Evolutionary conservation across 116 monocot species (phyloP).

Genomic region (Zostera marina): DNA sequence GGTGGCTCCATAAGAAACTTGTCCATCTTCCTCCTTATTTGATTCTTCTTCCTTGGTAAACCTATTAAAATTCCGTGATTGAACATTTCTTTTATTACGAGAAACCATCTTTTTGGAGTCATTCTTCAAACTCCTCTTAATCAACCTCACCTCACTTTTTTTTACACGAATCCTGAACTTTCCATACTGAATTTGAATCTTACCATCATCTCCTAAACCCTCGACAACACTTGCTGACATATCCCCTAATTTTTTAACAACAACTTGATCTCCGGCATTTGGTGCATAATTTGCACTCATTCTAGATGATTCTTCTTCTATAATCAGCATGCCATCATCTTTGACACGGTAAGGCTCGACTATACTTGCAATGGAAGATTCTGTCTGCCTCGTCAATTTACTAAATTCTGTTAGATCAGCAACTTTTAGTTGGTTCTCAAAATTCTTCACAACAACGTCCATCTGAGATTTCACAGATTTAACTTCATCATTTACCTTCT

Average conservation of each 20-base stretch:
- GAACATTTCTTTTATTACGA: slow-evolving; percentile 18
- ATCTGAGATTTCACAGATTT: slow-evolving; percentile 35
- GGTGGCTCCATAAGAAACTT: slow-evolving; percentile 28
- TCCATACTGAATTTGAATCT: slow-evolving; percentile 50
- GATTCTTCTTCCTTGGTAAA: slow-evolving; percentile 7
- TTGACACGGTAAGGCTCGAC: slow-evolving; percentile 28
- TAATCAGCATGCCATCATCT: slow-evolving; percentile 7
- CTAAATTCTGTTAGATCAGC: slow-evolving; percentile 25
- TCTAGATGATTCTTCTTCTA: slow-evolving; percentile 4
- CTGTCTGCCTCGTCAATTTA: slow-evolving; percentile 39
- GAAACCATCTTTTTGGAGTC: not conserved
- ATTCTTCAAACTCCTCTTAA: slow-evolving; percentile 13
- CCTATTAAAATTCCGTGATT: not conserved
- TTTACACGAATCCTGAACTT: slow-evolving; percentile 61
- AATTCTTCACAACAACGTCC: slow-evolving; percentile 42
- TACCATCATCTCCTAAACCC: slow-evolving; percentile 32
- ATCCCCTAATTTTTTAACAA: slow-evolving; percentile 43
- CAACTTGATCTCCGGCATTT: slow-evolving; percentile 59
- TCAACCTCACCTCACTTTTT: slow-evolving; percentile 27
- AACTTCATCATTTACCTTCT: slow-evolving; percentile 31
- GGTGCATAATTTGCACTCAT: slow-evolving; percentile 20
- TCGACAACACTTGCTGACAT: slow-evolving; percentile 54
- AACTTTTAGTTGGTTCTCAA: slow-evolving; percentile 38
- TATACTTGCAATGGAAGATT: slow-evolving; percentile 45
- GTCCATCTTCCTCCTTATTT: slow-evolving; percentile 12